Percentiles rank a stretch among this genome's conserved stretches.
Conservation (phyloP, 768 basidiomycete species). For the Hygrocybe coccinea region DNA sequence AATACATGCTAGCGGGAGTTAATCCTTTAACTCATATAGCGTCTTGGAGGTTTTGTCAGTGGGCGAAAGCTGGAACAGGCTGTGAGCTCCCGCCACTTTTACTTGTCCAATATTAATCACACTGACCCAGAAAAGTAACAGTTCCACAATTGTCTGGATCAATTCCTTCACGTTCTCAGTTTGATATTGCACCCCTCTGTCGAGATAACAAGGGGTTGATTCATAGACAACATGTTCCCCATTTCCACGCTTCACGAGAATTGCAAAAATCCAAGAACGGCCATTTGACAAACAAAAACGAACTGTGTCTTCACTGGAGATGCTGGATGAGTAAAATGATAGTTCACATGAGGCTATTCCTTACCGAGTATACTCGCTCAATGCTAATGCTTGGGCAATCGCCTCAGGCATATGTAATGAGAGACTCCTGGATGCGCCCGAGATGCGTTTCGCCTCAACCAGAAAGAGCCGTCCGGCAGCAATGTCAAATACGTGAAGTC, state of each 20-base stretch:
- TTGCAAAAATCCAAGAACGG: constrained; percentile 29
- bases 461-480: constrained; percentile 23
- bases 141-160: not conserved
- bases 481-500: constrained; percentile 22
- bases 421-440: constrained; percentile 11
- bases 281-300: constrained; percentile 34
- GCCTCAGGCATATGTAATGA: constrained; percentile 25
- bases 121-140: not conserved
- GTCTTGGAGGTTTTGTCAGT: not conserved
- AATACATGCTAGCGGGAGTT: not conserved
- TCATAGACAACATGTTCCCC: not conserved
- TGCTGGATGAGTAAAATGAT: constrained; percentile 16
- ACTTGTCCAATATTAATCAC: not conserved
- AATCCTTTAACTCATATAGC: not conserved
- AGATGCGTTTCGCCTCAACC: constrained; percentile 22
- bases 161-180: not conserved
- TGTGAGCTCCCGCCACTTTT: not conserved
- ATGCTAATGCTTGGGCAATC: constrained; percentile 29
- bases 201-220: not conserved
- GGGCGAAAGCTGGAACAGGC: not conserved
- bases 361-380: constrained; percentile 25
- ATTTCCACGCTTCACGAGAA: constrained; percentile 25
- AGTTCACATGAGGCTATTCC: constrained; percentile 10
- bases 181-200: not conserved
- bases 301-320: constrained; percentile 25